These are phyloP conservation scores for Hydrangea macrophylla DNA, from an alignment of 148 eudicot genomes.

Conservation along the genomic window DNA sequence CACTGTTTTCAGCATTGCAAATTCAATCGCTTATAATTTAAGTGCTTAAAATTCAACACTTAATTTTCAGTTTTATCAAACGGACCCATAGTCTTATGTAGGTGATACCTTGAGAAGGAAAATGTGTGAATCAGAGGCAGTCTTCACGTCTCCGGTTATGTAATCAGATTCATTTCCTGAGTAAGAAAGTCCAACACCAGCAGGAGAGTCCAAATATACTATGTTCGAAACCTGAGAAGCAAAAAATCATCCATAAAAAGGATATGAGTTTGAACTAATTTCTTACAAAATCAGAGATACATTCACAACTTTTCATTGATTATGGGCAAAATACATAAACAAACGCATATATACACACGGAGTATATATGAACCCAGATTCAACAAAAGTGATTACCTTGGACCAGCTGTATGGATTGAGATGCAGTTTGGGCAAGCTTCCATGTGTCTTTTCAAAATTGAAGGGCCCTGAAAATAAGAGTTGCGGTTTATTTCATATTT, in stretches of 20 bases:
- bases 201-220: constrained; percentile 89
- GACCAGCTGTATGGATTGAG: constrained; percentile 94
- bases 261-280: too few relatives aligned
- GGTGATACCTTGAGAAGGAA: constrained; percentile 83
- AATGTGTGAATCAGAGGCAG: constrained; percentile 69
- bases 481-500: not conserved
- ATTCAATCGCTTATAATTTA: too few relatives aligned
- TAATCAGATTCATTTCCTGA: constrained; percentile 63
- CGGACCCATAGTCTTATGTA: too few relatives aligned
- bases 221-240: constrained; percentile 67
- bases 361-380: not conserved
- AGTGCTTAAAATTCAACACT: too few relatives aligned
- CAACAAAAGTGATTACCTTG: constrained; percentile 45
- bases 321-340: not conserved
- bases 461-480: constrained; percentile 62
- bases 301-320: not conserved
- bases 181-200: constrained; percentile 83
- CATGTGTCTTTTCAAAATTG: constrained; percentile 63
- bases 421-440: constrained; percentile 65
- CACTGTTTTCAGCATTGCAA: too few relatives aligned
- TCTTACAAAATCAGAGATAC: not conserved
- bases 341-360: not conserved
- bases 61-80: too few relatives aligned
- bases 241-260: not conserved
- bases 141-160: constrained; percentile 65